These are phyloP conservation scores for Solanum gandarillasii DNA, from an alignment of 257 asterid species.

Conservation along the genomic window DNA sequence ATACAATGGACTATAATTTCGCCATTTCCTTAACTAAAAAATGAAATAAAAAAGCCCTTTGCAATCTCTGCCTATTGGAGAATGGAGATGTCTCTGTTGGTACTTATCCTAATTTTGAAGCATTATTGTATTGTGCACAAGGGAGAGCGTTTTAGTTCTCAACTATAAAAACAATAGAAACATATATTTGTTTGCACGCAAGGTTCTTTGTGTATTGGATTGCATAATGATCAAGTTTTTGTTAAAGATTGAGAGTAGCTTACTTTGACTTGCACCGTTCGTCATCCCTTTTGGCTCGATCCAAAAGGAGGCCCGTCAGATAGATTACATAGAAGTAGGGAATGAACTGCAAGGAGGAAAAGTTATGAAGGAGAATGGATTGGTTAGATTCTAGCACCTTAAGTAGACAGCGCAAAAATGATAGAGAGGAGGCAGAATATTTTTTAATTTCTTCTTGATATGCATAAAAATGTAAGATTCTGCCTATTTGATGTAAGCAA, in stretches of 20 bases:
- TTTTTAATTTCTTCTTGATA: background rate
- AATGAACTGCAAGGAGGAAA: constrained; percentile 46
- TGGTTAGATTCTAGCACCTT: background rate
- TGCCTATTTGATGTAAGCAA: background rate
- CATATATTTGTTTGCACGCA: background rate
- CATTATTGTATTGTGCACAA: background rate
- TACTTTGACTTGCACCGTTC: constrained; percentile 91
- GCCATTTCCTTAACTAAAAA: background rate
- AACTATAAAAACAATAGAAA: background rate
- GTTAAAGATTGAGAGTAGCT: constrained; percentile 10
- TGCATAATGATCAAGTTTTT: background rate
- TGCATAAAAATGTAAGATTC: background rate
- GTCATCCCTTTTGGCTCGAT: constrained; percentile 90
- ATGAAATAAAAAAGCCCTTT: background rate
- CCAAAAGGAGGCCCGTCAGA: constrained; percentile 84
- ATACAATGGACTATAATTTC: background rate
- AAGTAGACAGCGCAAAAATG: background rate
- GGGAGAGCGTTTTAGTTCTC: background rate
- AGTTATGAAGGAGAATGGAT: background rate
- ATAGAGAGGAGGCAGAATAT: background rate
- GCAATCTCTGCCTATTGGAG: background rate
- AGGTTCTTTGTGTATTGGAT: background rate
- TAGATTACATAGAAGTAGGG: constrained; percentile 84
- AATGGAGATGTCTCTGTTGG: background rate
- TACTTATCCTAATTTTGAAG: background rate